Evolutionary conservation across 2,329 filamentous ascomycete genomes (phyloP), one percentile per base, ranked within the genome.

Genomic region (Aspergillus thermomutatus): DNA sequence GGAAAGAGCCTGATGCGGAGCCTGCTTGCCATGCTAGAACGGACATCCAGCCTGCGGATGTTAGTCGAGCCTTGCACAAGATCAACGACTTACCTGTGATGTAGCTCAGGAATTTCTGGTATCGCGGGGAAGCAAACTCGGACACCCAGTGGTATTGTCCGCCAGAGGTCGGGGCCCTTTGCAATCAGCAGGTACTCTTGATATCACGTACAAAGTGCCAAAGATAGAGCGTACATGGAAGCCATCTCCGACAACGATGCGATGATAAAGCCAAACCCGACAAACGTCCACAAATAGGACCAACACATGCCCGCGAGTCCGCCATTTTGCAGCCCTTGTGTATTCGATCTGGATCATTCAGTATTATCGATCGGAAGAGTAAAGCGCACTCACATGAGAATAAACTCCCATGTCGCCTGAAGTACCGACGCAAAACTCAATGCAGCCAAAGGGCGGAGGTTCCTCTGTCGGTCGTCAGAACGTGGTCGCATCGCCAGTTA

Each of bases 191-290:
- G 19, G 4, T 43, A 21, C 7, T n/a, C 17, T 9, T 14, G 14
- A 9, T 31, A 10, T 5, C 28, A 27, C 26, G 3, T 9, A 31
- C 1, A 27, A 10, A 1, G 19, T 3, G 3, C 6, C 0, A n/a
- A 19, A 11, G n/a, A 14, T 1, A 25, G 6, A 11, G 4, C 58
- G 55, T 53, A 69, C 66, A 77, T 77, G 1, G 70, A 73, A 10
- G 72, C 70, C 74, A 91, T 80, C 70, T 95, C 91, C 0, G 88
- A 83, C 66, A 93, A 78, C 3, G 73, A 74, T 17, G 63, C 61
- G 28, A 75, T 68, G 19, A 92, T 80, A 25, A 86, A 87, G 6
- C 89, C 87, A 26, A 88, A 82, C 0, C 88, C 87, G 6, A 92
- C 85, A 19, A 88, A 75, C 28, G 87, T 74, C 61, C 70, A 70